A percentile compares a stretch with the other conserved stretches of the same genome.
Conservation (phyloP, 768 basidiomycete genomes). For the Lactarius hengduanensis region DNA sequence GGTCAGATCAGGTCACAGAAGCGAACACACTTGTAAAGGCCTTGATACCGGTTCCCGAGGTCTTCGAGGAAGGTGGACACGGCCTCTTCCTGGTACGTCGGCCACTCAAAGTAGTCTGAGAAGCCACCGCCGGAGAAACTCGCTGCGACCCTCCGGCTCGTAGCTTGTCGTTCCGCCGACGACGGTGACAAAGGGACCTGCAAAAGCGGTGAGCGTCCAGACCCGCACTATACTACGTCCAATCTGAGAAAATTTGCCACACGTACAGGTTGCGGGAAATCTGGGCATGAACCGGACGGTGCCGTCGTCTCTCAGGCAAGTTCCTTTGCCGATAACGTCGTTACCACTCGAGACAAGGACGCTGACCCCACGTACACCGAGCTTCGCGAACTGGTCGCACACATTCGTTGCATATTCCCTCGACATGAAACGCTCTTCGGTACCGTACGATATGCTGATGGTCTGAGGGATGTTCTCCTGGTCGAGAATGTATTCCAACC, state of each 20-base stretch:
- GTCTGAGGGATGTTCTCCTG: no score
- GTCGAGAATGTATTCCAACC: no score
- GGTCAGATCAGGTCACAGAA: not conserved
- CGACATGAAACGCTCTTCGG: no score
- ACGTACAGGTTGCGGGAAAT: not conserved
- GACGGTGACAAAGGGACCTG: not conserved
- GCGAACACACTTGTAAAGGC: not conserved
- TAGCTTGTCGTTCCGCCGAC: not conserved
- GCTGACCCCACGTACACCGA: not conserved
- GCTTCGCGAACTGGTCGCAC: not conserved
- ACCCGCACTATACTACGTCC: not conserved
- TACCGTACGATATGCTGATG: no score
- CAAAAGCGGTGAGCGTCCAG: not conserved
- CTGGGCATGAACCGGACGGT: not conserved
- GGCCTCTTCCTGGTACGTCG: not conserved
- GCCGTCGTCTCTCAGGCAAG: rapidly evolving
- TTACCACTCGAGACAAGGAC: not conserved
- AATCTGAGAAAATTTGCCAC: not conserved
- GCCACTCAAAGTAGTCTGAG: not conserved
- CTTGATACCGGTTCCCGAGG: not conserved
- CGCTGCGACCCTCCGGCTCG: not conserved
- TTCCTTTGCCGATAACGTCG: not conserved
- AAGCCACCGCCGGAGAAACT: not conserved
- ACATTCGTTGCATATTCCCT: no score
- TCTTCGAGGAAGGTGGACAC: not conserved